Percentiles rank a stretch among this genome's conserved stretches.
These are phyloP conservation scores for Vitis amurensis DNA, from an alignment of 164 flowering plant genomes.

Conservation along the genomic window DNA sequence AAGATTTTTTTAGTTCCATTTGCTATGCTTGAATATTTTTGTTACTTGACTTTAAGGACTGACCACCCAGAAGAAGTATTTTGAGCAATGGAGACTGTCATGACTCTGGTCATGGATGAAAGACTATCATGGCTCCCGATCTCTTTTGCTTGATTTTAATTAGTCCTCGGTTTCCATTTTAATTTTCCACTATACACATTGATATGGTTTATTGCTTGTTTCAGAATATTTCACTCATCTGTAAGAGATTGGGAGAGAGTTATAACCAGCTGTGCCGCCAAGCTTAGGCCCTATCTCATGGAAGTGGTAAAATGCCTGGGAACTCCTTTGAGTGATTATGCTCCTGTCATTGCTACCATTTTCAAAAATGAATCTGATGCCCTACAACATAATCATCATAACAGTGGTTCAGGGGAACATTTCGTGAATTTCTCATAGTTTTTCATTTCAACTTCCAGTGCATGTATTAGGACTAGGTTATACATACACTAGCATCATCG, in stretches of 20 bases:
- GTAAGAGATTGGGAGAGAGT: slow-evolving; percentile 41
- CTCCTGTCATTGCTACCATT: slow-evolving; percentile 23
- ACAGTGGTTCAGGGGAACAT: slow-evolving; percentile 4
- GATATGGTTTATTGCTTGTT: background rate
- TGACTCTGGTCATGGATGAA: slow-evolving; percentile 76
- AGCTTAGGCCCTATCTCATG: slow-evolving; percentile 23
- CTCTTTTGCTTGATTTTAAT: slow-evolving; percentile 46
- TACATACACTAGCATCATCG: no score
- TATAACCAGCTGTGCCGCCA: slow-evolving; percentile 28
- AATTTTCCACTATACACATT: background rate
- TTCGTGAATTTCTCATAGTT: slow-evolving; percentile 16
- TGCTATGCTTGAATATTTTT: background rate
- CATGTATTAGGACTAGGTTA: no score
- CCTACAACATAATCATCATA: background rate
- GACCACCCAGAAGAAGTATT: slow-evolving; percentile 24
- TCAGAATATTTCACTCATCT: slow-evolving; percentile 27
- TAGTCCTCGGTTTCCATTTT: background rate
- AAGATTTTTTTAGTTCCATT: no score
- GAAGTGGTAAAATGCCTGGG: slow-evolving; percentile 25
- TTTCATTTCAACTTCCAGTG: background rate
- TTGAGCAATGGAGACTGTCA: slow-evolving; percentile 69
- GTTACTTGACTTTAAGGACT: slow-evolving; percentile 31
- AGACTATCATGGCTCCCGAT: slow-evolving; percentile 72
- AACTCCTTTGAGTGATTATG: slow-evolving; percentile 29
- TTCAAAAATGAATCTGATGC: slow-evolving; percentile 10